A percentile compares a stretch with the other conserved stretches of the same genome.
These are phyloP conservation scores for Hawksworthiomyces lignivorus DNA, from an alignment of 2,329 filamentous ascomycete species.

Conservation along the genomic window DNA sequence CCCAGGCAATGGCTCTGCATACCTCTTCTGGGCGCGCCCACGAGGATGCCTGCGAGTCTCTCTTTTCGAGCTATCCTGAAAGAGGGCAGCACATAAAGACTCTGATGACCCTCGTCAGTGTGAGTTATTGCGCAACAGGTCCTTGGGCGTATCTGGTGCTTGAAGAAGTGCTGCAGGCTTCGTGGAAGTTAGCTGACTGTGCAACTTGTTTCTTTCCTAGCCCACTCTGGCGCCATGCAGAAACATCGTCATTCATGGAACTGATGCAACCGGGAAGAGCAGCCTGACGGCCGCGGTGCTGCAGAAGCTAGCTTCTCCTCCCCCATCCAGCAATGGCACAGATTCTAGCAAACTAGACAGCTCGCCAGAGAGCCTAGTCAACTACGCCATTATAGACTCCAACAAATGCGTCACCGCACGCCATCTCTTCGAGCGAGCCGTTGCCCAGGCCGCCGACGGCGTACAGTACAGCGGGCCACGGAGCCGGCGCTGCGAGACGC, in stretches of 20 bases:
- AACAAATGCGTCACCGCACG: constrained; percentile 70
- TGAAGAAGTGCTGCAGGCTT: too few relatives aligned
- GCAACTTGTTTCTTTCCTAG: too few relatives aligned
- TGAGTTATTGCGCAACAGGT: too few relatives aligned
- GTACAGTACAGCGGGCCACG: constrained; percentile 38
- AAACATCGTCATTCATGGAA: constrained; percentile 73
- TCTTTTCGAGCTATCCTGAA: constrained; percentile 46
- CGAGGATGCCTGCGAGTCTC: too few relatives aligned
- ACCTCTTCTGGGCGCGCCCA: too few relatives aligned
- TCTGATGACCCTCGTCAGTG: constrained; percentile 46
- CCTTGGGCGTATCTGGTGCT: too few relatives aligned
- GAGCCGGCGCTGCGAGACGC: constrained; percentile 64
- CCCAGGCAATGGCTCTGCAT: too few relatives aligned
- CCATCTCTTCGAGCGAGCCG: constrained; percentile 67
- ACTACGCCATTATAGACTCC: constrained; percentile 58
- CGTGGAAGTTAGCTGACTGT: too few relatives aligned
- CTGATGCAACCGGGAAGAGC: constrained; percentile 81
- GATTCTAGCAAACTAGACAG: constrained; percentile 25
- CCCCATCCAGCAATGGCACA: constrained; percentile 37
- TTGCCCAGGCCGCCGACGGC: constrained; percentile 50
- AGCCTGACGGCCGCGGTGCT: constrained; percentile 60
- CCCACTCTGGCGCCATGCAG: constrained; percentile 60
- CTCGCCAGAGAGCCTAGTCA: constrained; percentile 32
- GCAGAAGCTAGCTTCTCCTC: constrained; percentile 27
- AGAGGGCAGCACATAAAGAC: constrained; percentile 52